Conservation (phyloP, 1,284 basidiomycete genomes). For the Macrocybe sp. region DNA sequence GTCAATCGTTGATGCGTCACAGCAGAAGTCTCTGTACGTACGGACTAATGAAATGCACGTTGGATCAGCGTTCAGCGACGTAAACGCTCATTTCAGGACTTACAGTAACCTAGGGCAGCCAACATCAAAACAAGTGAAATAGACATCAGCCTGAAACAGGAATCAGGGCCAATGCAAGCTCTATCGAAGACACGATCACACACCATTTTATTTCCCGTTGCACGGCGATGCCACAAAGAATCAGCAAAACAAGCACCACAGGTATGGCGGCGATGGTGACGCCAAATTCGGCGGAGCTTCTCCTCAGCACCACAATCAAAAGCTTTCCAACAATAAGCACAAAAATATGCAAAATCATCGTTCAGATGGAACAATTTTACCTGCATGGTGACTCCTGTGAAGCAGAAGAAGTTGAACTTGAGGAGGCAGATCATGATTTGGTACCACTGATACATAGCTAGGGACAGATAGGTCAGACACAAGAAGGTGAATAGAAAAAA, state of each 20-base stretch:
- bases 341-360: background rate
- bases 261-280: conserved; percentile 79
- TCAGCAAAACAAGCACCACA: conserved; percentile 66
- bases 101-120: conserved; percentile 70
- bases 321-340: conserved; percentile 36
- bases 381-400: conserved; percentile 83
- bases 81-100: conserved; percentile 20
- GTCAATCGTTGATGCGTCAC: conserved; percentile 2
- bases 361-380: conserved; percentile 28
- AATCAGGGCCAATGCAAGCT: conserved; percentile 9
- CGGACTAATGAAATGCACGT: background rate
- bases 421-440: conserved; percentile 81
- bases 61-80: background rate
- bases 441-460: conserved; percentile 82
- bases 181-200: conserved; percentile 11
- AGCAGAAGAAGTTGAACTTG: conserved; percentile 86
- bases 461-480: conserved; percentile 8
- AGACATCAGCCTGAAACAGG: conserved; percentile 56
- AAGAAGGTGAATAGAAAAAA: background rate
- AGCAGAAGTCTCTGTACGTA: background rate
- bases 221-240: conserved; percentile 63
- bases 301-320: conserved; percentile 66
- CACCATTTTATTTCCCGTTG: conserved; percentile 77
- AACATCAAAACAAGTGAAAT: conserved; percentile 68
- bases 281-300: conserved; percentile 68